Percentiles rank a stretch among this genome's conserved stretches.
Evolutionary conservation across 257 asterid species (phyloP).

Genomic region (Solanum appendiculatum): DNA sequence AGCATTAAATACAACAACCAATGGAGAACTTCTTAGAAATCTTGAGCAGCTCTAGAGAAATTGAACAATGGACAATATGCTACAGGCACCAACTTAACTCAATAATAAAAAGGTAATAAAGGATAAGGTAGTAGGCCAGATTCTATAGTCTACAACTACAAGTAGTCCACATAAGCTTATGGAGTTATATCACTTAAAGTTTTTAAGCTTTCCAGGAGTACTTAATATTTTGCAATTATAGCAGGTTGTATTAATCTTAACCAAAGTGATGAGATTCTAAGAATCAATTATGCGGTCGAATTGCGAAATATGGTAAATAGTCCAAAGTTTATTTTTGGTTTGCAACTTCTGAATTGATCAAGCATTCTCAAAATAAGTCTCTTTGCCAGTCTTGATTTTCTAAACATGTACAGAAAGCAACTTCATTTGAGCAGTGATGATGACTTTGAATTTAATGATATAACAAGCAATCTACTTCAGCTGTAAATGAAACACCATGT

Average conservation of each 20-base stretch:
- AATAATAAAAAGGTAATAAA: not conserved
- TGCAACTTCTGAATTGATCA: not conserved
- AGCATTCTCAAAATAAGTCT: not conserved
- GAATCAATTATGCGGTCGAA: not conserved
- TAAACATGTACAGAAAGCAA: not conserved
- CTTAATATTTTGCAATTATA: not conserved
- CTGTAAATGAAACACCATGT: not conserved
- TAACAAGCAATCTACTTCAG: not conserved
- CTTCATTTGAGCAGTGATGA: not conserved
- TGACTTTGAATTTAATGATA: not conserved
- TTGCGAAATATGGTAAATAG: not conserved
- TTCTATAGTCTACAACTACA: not conserved
- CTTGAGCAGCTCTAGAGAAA: not conserved
- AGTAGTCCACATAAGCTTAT: not conserved
- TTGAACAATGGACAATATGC: not conserved
- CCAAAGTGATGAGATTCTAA: not conserved
- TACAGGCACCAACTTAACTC: not conserved
- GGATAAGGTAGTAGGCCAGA: not conserved
- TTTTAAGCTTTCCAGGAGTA: not conserved
- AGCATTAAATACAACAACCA: not conserved
- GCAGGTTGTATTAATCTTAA: not conserved
- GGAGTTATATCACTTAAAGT: not conserved
- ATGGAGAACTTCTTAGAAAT: not conserved
- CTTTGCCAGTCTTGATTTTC: not conserved
- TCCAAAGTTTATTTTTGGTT: not conserved